Evolutionary conservation across 2,329 filamentous ascomycete genomes (phyloP), one percentile per base, ranked within the genome.

Genomic region (Botrytis elliptica): DNA sequence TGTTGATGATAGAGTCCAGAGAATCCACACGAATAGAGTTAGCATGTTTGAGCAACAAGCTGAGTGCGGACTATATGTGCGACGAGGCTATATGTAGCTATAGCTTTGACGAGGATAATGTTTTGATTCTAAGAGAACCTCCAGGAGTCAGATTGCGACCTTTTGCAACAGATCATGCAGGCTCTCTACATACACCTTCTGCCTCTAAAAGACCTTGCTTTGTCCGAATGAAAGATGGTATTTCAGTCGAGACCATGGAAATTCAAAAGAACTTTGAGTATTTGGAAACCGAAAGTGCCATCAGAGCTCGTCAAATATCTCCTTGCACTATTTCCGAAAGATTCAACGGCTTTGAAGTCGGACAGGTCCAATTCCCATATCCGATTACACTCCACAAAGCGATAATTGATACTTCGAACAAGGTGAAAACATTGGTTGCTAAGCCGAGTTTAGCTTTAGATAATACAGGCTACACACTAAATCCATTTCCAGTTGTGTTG

Each of bases 141-240:
- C 69, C 69, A 55, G 69, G 69, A 6, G 20, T 29, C 1, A n/a
- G 25, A 46, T 55, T 71, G 1, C n/a, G 7, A 49, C 14, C 18
- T 25, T 0, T 2, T 2, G 7, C 9, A 16, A 36, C 10, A 1
- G 29, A 25, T 1, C 3, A 22, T 25, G 18, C 29, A 29, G 10
- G 0, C 33, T n/a, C 14, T 3, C 10, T 25, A 16, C 9, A 5
- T 4, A 16, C 20, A 60, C 1, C n/a, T 36, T 55, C 9, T 29
- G 2, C 22, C 12, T 46, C 29, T 25, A 36, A 29, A 5, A 9
- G 18, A 1, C 33, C 25, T 52, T 71, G 42, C 60, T 52, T 55
- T 29, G 1, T 71, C 29, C 25, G 36, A 29, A 38, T 71, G 25
- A 40, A 10, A 46, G 12, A 38, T 4, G 18, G 29, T 14, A 33